Conservation (phyloP, 169 alveolate genomes). For the Cryptosporidium parvum region DNA sequence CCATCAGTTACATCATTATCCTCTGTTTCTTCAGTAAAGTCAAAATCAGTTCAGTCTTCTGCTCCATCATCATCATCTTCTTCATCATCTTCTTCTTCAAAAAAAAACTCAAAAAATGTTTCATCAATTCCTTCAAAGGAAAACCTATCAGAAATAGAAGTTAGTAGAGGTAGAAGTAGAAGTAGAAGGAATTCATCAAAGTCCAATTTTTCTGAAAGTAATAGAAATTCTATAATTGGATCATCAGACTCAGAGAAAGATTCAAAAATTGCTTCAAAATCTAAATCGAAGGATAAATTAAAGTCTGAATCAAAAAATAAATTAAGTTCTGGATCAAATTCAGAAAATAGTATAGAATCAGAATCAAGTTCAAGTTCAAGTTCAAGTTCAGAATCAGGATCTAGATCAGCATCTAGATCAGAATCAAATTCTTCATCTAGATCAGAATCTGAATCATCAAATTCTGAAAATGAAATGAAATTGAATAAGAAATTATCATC, state of each 20-base stretch:
- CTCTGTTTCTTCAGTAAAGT: slow-evolving; percentile 11
- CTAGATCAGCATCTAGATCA: background rate
- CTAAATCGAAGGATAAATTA: background rate
- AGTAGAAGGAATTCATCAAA: background rate
- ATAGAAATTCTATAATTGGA: background rate
- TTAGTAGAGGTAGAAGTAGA: background rate
- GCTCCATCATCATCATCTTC: background rate
- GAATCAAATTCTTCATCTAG: background rate
- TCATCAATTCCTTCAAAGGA: slow-evolving; percentile 9
- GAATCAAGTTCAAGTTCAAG: background rate
- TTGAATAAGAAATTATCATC: background rate
- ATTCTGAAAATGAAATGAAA: background rate
- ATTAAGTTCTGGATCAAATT: background rate
- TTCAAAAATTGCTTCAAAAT: background rate
- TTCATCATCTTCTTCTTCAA: background rate
- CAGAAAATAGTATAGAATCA: background rate
- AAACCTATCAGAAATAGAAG: background rate
- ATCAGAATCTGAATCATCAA: background rate
- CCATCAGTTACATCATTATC: slow-evolving; percentile 21
- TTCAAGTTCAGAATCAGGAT: background rate
- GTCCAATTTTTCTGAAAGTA: background rate
- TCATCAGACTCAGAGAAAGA: background rate
- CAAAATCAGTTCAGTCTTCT: slow-evolving; percentile 1
- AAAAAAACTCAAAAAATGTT: background rate
- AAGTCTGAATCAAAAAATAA: background rate